Base-by-base conservation (phyloP, 768 basidiomycete genomes). In the Crepidotus variabilis region DNA sequence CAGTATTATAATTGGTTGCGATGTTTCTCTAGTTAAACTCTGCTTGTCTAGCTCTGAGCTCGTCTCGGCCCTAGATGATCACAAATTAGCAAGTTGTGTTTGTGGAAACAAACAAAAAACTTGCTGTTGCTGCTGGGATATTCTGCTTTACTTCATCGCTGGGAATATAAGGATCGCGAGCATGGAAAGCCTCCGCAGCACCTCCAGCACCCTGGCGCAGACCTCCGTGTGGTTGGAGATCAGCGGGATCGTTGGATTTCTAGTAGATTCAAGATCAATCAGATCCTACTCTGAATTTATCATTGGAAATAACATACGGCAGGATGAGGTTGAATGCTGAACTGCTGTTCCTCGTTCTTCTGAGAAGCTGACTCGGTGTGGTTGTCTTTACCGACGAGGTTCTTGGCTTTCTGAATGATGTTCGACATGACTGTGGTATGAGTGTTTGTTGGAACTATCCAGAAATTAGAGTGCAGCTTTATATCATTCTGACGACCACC, bases 191-290 rank as follows among this genome's bases (percentile, higher is more conserved):
- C 18, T 60, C 51, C 8, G 68, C 22, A n/a, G 68, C 72, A 0
- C 72, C 73, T 51, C 73, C 69, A 51, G 28, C 28, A 28, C 28
- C 28, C 28, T 57, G 52, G 55, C 56, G 69, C 63, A 78, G 24
- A 24, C 62, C 62, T n/a, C 67, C 70, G 7, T 63, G 67, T 18
- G 65, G 50, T 36, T 67, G 71, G 36, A 78, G 71, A 48, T 79
- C 78, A 13, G 68, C 68, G 6, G 78, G 79, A 46, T 80, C 66
- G 58, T 80, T 80, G 1, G 75, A 69, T 64, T 69, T 75, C 78
- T 80, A 43, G 58, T 39, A 21, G 18, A 21, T 47, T 16, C n/a
- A 18, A 28, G 23, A 21, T 51, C n/a, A 51, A 32, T 32, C 5
- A 28, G 2, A 16, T 5, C 18, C 13, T 20, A 1, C 13, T 28